Evolutionary conservation across 148 eudicot genomes (phyloP), one percentile per base, ranked within the genome.

Genomic region (Fagopyrum tataricum): DNA sequence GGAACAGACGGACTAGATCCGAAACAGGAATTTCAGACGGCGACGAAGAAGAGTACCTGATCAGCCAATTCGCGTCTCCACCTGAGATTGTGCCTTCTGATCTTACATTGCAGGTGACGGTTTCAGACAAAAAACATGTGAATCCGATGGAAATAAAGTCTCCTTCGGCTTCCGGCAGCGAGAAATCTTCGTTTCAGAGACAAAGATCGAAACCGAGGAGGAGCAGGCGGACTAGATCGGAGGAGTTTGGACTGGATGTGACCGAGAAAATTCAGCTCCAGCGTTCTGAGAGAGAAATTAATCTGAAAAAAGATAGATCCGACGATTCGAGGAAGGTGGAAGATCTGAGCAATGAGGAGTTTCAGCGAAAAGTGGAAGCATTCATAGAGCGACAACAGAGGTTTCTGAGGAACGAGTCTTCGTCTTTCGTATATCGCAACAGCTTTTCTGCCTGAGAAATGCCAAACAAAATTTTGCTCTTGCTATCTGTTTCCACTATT

Each of bases 311-410:
- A n/a, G 79, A 69, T 52, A 66, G 24, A 11, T 20, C 68, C 39
- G 70, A 20, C 39, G 73, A 24, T 40, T n/a, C 61, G 7, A 42
- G 59, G 4, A 80, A 81, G 18, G 89, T 83, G 52, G 92, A 93
- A n/a, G 79, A 66, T 4, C 44, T 90, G 78, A 90, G 89, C 79
- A 77, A 55, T 69, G 96, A 89, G 40, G 98, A 93, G 76, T 90
- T 93, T 62, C 80, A 72, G 70, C 76, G 75, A 5, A 86, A 79
- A 37, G 79, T 90, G 0, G 96, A 93, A 21, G 89, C 78, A 44
- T 87, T 86, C 78, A 93, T 93, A 40, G 78, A 76, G 31, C 74
- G 83, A 41, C 88, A 87, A n/a, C 85, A 79, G 73, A 79, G 64
- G 44, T 62, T 75, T 24, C 43, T 86, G 12, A 43, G 79, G 82